Base-by-base conservation (phyloP, 164 flowering plant genomes). In the Aristolochia californica region DNA sequence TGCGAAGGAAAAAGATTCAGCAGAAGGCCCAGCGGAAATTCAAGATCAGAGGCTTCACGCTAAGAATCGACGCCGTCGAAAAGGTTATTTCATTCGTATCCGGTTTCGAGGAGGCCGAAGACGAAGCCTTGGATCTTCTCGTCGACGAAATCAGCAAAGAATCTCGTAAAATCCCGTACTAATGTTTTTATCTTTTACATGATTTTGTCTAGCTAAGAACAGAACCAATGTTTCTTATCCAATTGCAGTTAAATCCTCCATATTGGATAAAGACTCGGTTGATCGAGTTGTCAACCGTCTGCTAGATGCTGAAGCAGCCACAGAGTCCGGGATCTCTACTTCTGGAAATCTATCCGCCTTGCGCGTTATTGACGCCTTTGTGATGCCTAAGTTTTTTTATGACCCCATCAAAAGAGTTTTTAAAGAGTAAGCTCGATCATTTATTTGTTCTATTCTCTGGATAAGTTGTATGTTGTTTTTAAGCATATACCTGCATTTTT, bases 111-210 rank as follows among this genome's bases (percentile, higher is more conserved):
- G 83, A 74, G 44, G 81, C 75, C 25, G 82, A 81, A 58, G 87
- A 83, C 58, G 91, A 89, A 51, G 94, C 96, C 68, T 61, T 93
- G 55, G 91, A 89, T 60, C 75, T 89, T 58, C 88, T 89, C 48
- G 85, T 93, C 62, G 97, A 93, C 66, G 78, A 83, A 58, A 77
- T 93, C 73, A 77, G 79, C 11, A 70, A 72, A 45, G 77, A 82
- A 54, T 67, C 89, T 21, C 64, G 93, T 88, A 76, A 43, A 13
- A 13, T 21, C 45, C 28, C 5, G 25, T 16, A 26, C 28, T 56
- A 23, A 12, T 16, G 5, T 25, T n/a, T 22, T 53, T 45, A 16
- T 24, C 12, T 21, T 23, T 57, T 57, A 4, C 11, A 1, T 48
- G 17, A 34, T 53, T 57, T 28, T 56, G 16, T 13, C 22, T 59